Base-by-base conservation (phyloP, 2,329 filamentous ascomycete genomes). In the Cladosporium cucumerinum region DNA sequence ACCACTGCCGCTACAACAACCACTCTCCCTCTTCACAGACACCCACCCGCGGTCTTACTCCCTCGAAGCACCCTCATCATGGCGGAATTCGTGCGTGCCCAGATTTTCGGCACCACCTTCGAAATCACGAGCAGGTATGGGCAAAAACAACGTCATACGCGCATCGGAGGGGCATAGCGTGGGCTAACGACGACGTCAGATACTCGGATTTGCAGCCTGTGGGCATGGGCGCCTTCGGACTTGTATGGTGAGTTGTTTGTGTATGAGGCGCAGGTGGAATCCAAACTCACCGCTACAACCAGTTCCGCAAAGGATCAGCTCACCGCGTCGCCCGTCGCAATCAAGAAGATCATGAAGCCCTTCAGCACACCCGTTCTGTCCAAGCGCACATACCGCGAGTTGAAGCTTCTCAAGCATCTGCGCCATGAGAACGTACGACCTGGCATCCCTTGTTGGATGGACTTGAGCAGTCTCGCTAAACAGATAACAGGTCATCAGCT, bases 321-420 rank as follows among this genome's bases (percentile, higher is more conserved):
- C 80, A 98, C 95, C 66, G 91, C 87, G 78, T 93, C 97, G 80
- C 93, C 93, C 80, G 95, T 99, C 67, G 95, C 95, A 66, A 93
- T 99, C 78, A 99, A 99, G 87, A 99, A 99, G 87, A 99, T 99
- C 77, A 98, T 99, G 94, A 99, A 98, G 84, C 95, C 95, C 11
- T 99, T 99, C 82, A 97, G 93, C 85, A 99, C 95, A n/a, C 93
- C 95, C 1, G 95, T 99, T 66, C 85, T 99, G 57, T 95, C 95
- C 66, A 99, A 99, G 84, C 87, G 95, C 77, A 99, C 95, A 71
- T 99, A 99, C 79, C 89, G 95, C 76, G 95, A 99, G 80, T 83
- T 99, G 77, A 99, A 98, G 84, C 86, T 99, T 69, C 84, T 99
- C 75, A 99, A 98, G 84, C 95, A 99, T 77, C 84, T 99, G 67